A percentile compares a stretch with the other conserved stretches of the same genome.
phyloP scores from a whole-genome alignment of 2,329 filamentous ascomycete genomes.

The Fusarium sp. region DNA sequence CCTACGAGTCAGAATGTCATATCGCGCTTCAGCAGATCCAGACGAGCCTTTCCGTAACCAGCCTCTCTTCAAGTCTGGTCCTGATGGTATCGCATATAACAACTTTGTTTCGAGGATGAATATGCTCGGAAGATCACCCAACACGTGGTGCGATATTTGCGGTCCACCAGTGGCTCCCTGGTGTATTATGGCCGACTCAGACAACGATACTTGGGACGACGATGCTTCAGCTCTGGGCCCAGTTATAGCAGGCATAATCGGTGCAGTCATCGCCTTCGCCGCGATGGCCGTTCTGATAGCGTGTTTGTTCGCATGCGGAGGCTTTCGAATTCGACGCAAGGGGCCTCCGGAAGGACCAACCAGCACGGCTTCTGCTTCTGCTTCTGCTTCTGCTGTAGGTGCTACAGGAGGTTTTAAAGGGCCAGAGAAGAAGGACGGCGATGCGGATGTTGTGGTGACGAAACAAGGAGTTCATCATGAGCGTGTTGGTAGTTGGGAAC shows the following conservation, averaged over 20 bases:
- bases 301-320: constrained; percentile 50
- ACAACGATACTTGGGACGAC: background rate
- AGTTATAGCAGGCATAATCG: constrained; percentile 60
- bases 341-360: constrained; percentile 7
- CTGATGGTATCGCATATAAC: constrained; percentile 53
- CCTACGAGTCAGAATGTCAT: constrained; percentile 67
- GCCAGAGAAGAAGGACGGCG: constrained; percentile 58
- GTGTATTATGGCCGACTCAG: constrained; percentile 46
- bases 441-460: constrained; percentile 57
- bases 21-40: constrained; percentile 61
- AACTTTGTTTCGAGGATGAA: constrained; percentile 56
- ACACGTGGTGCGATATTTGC: constrained; percentile 61
- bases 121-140: constrained; percentile 50
- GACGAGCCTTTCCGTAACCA: constrained; percentile 52
- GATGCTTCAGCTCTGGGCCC: constrained; percentile 48
- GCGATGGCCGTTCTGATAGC: constrained; percentile 51
- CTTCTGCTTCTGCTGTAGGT: constrained; percentile 45
- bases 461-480: constrained; percentile 57
- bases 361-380: constrained; percentile 19
- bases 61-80: constrained; percentile 56
- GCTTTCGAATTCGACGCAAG: constrained; percentile 49
- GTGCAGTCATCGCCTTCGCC: constrained; percentile 56
- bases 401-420: constrained; percentile 58
- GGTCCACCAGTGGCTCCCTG: constrained; percentile 50
- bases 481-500: constrained; percentile 64